Base-by-base conservation (phyloP, 768 basidiomycete species). In the Asterophora parasitica region DNA sequence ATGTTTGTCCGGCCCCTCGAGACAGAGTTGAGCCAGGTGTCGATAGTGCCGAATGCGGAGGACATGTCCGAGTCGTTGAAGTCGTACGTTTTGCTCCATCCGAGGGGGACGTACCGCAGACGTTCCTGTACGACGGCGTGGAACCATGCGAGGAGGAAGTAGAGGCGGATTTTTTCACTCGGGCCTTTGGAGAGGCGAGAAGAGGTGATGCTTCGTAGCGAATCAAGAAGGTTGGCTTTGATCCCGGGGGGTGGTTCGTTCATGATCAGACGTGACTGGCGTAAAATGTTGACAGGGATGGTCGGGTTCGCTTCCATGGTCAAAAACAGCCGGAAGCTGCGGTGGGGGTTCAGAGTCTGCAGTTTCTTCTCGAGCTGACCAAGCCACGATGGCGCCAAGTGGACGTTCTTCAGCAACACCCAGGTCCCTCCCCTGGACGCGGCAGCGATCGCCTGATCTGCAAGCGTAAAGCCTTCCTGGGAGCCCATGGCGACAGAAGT, bases 61-160 rank as follows among this genome's bases (percentile, higher is more conserved):
- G 88, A 81, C 79, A 96, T 88, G 62, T 99, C 96, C 4, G 95
- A 96, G 63, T 98, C 94, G 66, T 99, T 99, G 81, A 98, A 98
- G 65, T 98, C 96, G 68, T 98, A 98, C 0, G 77, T 76, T 69
- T 96, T 92, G 64, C 88, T 94, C 93, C 95, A 99, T 0, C 96
- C 95, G 12, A 99, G 72, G 5, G 96, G 96, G 7, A 85, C 89
- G 64, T 97, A 99, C 34, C 95, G 89, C 10, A 98, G 74, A 52
- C 96, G 90, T 66, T 98, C 96, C 68, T 96, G 94, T 1, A 98
- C 85, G 15, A 98, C 82, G 10, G 96, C 94, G 60, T 99, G 96
- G 86, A 98, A 96, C 94, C 95, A 99, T 1, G 96, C 91, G 26
- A 98, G 79, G 28, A 97, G 74, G 85, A 97, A 97, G 69, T 95